Evolutionary conservation across 1,284 basidiomycete genomes (phyloP).

Genomic region (Ganoderma boninense): DNA sequence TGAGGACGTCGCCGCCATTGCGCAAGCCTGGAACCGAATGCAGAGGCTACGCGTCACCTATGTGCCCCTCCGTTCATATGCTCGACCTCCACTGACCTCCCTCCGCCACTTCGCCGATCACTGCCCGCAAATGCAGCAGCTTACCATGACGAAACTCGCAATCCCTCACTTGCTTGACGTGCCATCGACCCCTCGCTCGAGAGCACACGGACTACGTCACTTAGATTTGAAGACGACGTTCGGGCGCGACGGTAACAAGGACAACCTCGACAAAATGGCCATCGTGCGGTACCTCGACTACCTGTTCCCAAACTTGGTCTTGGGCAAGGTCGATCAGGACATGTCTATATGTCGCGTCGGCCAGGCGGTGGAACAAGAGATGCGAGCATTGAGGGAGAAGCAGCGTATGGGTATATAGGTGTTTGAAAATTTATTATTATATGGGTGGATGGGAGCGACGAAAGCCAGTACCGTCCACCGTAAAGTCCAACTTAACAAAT

Average conservation of each 20-base stretch:
- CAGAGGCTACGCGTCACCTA: slow-evolving; percentile 17
- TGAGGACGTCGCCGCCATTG: slow-evolving; percentile 20
- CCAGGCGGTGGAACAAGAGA: slow-evolving; percentile 10
- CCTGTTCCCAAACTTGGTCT: slow-evolving; percentile 22
- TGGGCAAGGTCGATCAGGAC: no score
- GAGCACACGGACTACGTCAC: slow-evolving; percentile 12
- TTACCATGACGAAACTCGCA: slow-evolving; percentile 21
- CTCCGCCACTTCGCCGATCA: slow-evolving; percentile 21
- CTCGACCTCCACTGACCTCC: slow-evolving; percentile 15
- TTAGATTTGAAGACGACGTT: slow-evolving; percentile 23
- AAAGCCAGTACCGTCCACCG: no score
- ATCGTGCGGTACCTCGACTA: slow-evolving; percentile 22
- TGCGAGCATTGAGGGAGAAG: neutral
- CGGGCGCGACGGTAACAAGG: neutral
- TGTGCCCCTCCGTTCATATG: slow-evolving; percentile 5
- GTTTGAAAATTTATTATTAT: no score
- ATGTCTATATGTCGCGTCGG: slow-evolving; percentile 4
- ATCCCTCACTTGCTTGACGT: slow-evolving; percentile 11
- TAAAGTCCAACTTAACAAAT: no score
- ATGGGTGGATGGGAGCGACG: no score
- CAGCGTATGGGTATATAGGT: no score
- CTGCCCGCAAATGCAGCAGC: slow-evolving; percentile 20
- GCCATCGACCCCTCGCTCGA: neutral
- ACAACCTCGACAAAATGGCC: neutral
- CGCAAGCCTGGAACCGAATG: slow-evolving; percentile 20